Evolutionary conservation across 2,329 filamentous ascomycete genomes (phyloP), one percentile per base, ranked within the genome.

Genomic region (Neocucurbitaria cava): DNA sequence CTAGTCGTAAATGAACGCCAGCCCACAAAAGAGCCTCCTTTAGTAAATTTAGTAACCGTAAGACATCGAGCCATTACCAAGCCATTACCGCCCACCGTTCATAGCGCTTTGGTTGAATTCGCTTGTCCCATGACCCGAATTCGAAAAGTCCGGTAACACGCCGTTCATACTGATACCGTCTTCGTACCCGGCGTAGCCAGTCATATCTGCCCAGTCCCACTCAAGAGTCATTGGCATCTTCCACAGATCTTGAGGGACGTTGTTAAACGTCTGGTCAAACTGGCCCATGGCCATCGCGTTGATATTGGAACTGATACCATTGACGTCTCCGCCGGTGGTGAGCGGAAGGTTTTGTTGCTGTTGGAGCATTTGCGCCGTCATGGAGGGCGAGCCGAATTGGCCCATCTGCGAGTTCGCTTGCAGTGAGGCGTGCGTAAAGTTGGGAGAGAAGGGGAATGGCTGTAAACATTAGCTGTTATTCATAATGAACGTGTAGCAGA

Each of bases 221-320:
- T 98, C 94, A 20, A 98, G 83, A 2, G 91, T 96, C 88, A 96
- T 96, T 1, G 94, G 93, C 85, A 98, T 88, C 74, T 94, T 90
- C 87, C 95, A 99, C 23, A 98, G 77, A 76, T 98, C 95, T 66
- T 94, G 92, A 4, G 95, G 94, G 20, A 98, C 86, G 36, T 65
- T 73, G 60, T 70, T 70, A 68, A 96, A 89, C 0, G 93, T 93
- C 63, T 96, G 90, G 68, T 93, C 89, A 70, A 93, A 92, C 17
- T 81, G 72, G 17, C 70, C 69, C 66, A 77, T 72, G 15, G 65
- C 62, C 63, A 73, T 70, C n/a, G 67, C 63, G 36, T 66, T 67
- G 44, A 71, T 68, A 43, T 59, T 68, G 30, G 49, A 64, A 36
- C 51, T 68, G 21, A 66, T 67, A 35, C 65, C 57, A 13, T 61